A percentile compares a stretch with the other conserved stretches of the same genome.
phyloP scores from a whole-genome alignment of 768 basidiomycete genomes.

The Zangia roseola region DNA sequence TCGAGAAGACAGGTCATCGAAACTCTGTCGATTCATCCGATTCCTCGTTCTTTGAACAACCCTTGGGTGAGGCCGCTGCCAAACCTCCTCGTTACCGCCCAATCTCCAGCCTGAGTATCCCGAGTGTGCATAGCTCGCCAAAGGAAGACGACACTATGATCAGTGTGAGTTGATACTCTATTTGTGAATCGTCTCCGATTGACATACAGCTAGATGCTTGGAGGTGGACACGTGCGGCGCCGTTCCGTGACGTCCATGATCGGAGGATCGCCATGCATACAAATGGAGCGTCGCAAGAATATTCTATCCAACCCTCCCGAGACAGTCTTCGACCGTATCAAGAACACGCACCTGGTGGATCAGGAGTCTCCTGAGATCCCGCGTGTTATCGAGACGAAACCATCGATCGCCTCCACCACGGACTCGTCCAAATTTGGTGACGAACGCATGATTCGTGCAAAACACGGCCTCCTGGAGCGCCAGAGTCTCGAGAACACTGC shows the following conservation, averaged over 20 bases:
- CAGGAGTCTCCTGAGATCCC: constrained; percentile 41
- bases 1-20: constrained; percentile 59
- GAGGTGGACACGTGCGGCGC: constrained; percentile 72
- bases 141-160: constrained; percentile 84
- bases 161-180: constrained; percentile 45
- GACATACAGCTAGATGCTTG: constrained; percentile 60
- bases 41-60: constrained; percentile 58
- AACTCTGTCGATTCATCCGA: constrained; percentile 51
- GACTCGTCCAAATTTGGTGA: constrained; percentile 60
- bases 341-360: constrained; percentile 9
- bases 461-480: constrained; percentile 58
- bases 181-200: background rate
- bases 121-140: constrained; percentile 45
- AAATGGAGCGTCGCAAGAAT: constrained; percentile 63
- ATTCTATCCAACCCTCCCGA: constrained; percentile 27
- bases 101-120: constrained; percentile 59
- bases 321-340: constrained; percentile 39
- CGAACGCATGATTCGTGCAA: constrained; percentile 66
- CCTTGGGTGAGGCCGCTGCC: constrained; percentile 31
- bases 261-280: constrained; percentile 68
- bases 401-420: constrained; percentile 63
- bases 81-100: constrained; percentile 62
- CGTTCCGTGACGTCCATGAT: constrained; percentile 64
- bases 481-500: constrained; percentile 68
- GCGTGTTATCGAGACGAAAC: constrained; percentile 51